A percentile compares a stretch with the other conserved stretches of the same genome.
Conservation (phyloP, 2,329 filamentous ascomycete species). For the Pyrenophora tritici-repentis region DNA sequence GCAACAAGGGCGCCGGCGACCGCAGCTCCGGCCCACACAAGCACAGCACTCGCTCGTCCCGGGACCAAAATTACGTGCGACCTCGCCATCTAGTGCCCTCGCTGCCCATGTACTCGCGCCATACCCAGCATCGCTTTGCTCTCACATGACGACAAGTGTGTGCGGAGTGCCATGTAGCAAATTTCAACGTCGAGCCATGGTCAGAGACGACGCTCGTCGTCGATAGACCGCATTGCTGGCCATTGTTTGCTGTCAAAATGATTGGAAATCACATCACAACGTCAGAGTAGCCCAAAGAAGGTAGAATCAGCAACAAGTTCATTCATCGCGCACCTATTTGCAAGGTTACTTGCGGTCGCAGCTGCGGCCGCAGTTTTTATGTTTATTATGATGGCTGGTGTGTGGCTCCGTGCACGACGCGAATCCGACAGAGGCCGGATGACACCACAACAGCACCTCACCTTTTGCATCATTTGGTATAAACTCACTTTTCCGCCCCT, state of each 20-base stretch:
- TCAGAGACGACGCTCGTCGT: conserved; percentile 14
- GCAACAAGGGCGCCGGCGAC: conserved; percentile 32
- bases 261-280: conserved; percentile 23
- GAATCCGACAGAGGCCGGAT: conserved; percentile 31
- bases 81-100: conserved; percentile 36
- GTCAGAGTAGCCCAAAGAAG: conserved; percentile 23
- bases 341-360: conserved; percentile 39
- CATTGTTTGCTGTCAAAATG: conserved; percentile 25
- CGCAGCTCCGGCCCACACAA: conserved; percentile 42
- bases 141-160: conserved; percentile 48
- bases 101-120: conserved; percentile 41
- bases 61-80: conserved; percentile 49
- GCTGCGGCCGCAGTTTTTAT: conserved; percentile 36
- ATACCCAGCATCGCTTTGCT: conserved; percentile 46
- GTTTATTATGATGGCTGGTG: conserved; percentile 43
- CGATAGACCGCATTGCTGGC: conserved; percentile 22
- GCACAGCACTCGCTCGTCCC: conserved; percentile 44
- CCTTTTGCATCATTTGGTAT: conserved; percentile 25
- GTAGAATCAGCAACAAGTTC: conserved; percentile 29
- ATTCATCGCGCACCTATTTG: conserved; percentile 41
- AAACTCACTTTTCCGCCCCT: conserved; percentile 22
- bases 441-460: conserved; percentile 37
- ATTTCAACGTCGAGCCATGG: conserved; percentile 46
- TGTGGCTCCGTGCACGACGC: conserved; percentile 38
- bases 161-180: conserved; percentile 47